Percentiles rank a stretch among this genome's conserved stretches.
Conservation (phyloP, 1,139 yeast species). For the Saccharomycopsis hybrid region DNA sequence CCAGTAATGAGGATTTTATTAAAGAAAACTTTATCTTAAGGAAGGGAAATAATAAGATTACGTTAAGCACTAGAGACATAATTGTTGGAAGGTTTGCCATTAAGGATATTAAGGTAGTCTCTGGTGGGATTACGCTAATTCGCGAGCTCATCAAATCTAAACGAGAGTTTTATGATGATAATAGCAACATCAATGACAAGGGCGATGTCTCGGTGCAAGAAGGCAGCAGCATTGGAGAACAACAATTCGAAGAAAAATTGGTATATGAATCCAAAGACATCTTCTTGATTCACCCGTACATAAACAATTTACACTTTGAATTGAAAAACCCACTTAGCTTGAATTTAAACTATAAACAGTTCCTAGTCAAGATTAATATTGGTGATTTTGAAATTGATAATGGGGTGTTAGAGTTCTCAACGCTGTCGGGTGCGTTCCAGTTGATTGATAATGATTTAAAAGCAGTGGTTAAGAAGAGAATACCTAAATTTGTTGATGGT, state of each 20-base stretch:
- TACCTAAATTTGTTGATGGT: background rate
- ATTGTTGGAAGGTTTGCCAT: constrained; percentile 16
- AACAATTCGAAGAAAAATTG: constrained; percentile 1
- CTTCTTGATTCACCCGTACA: constrained; percentile 20
- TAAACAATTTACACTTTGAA: constrained; percentile 19
- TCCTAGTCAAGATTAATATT: constrained; percentile 24
- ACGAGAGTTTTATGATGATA: background rate
- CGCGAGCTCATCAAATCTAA: constrained; percentile 6
- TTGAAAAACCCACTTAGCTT: constrained; percentile 24
- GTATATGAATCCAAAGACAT: constrained; percentile 13
- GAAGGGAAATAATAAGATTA: constrained; percentile 15
- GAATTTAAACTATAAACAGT: constrained; percentile 23
- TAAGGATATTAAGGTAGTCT: constrained; percentile 6
- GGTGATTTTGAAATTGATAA: constrained; percentile 12
- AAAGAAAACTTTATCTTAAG: constrained; percentile 1
- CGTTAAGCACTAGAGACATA: constrained; percentile 15
- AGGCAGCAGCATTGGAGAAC: background rate
- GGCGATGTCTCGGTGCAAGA: background rate
- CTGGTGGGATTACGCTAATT: constrained; percentile 13
- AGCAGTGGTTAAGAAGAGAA: constrained; percentile 15
- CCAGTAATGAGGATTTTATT: background rate
- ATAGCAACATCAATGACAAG: background rate
- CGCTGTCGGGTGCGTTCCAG: constrained; percentile 19
- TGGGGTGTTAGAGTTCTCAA: constrained; percentile 20
- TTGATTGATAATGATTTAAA: constrained; percentile 15